Evolutionary conservation across 163 green algal species (phyloP), one percentile per base, ranked within the genome.

Genomic region (Trebouxiophyceae sp.): DNA sequence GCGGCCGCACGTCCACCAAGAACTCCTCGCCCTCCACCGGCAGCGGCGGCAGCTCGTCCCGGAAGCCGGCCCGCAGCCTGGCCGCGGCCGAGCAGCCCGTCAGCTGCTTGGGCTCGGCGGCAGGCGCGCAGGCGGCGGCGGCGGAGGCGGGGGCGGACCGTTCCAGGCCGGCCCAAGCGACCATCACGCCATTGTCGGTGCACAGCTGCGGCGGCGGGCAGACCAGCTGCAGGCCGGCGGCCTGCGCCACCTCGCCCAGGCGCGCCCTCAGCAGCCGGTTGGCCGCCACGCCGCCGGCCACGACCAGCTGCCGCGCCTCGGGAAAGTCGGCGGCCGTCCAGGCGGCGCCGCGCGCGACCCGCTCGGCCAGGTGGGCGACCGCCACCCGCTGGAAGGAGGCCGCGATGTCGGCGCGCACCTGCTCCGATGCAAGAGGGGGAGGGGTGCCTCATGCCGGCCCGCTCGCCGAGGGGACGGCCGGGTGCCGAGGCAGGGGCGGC

Each of bases 121-220:
- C 39, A 50, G 16, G 8, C 39, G 8, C 39, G 16, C 39, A n/a
- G 39, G 8, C 39, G 16, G 8, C 39, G 16, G 39, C n/a, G 16
- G 39, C 39, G 8, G 39, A 50, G 26, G 47, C 19, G 23, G 16
- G 47, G 23, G 23, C 19, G 16, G 7, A 68, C 63, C 74, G 39
- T 69, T 95, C 89, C 28, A 84, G 33, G 2, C 84, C 90, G 24
- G 88, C 80, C 90, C 89, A 96, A 4, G 86, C 89, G 33, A 97
- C 86, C 90, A 97, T 98, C 3, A 95, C 89, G 22, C 93, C 93
- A 59, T 99, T 99, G 77, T 99, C 93, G 2, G 92, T 97, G 79
- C 93, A 99, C 54, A 93, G 90, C 23, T 70, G 63, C 0, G 93
- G 79, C 20, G 86, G 84, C 2, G 93, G 93, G 50, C 84, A 81